phyloP scores from a whole-genome alignment of 1,284 basidiomycete genomes.

The Cutaneotrichosporon spelunceum region DNA sequence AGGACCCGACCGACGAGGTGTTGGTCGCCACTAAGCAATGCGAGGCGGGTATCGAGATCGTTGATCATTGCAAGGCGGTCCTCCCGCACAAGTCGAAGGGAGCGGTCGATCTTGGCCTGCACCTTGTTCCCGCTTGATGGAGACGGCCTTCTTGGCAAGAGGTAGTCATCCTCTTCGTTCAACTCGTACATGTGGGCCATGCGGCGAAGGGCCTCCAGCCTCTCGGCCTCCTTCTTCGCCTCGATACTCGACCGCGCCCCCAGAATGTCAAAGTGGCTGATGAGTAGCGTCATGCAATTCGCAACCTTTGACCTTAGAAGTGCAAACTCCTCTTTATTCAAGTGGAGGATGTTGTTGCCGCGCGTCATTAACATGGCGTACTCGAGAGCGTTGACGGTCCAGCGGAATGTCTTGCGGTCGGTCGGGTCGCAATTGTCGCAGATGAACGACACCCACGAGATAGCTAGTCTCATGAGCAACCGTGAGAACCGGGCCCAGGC shows the following conservation, averaged over 20 bases:
- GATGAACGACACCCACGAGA: constrained; percentile 97
- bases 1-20: constrained; percentile 81
- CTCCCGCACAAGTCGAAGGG: constrained; percentile 70
- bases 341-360: constrained; percentile 83
- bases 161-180: constrained; percentile 54
- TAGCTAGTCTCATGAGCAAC: constrained; percentile 78
- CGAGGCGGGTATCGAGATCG: constrained; percentile 62
- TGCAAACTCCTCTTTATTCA: constrained; percentile 84
- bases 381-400: constrained; percentile 95
- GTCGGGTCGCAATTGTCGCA: constrained; percentile 97
- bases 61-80: constrained; percentile 61
- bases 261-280: constrained; percentile 96
- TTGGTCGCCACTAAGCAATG: constrained; percentile 63
- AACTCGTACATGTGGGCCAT: constrained; percentile 59
- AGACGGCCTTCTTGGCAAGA: constrained; percentile 35
- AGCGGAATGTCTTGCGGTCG: constrained; percentile 94
- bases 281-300: constrained; percentile 91
- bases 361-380: constrained; percentile 88
- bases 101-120: constrained; percentile 55
- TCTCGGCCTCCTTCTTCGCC: constrained; percentile 82
- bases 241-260: constrained; percentile 84
- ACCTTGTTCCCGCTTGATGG: constrained; percentile 31
- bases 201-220: constrained; percentile 67
- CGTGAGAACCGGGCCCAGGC: constrained; percentile 73
- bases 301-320: constrained; percentile 88